Conservation (phyloP, 1,284 basidiomycete genomes). For the Cystobasidium slooffiae region DNA sequence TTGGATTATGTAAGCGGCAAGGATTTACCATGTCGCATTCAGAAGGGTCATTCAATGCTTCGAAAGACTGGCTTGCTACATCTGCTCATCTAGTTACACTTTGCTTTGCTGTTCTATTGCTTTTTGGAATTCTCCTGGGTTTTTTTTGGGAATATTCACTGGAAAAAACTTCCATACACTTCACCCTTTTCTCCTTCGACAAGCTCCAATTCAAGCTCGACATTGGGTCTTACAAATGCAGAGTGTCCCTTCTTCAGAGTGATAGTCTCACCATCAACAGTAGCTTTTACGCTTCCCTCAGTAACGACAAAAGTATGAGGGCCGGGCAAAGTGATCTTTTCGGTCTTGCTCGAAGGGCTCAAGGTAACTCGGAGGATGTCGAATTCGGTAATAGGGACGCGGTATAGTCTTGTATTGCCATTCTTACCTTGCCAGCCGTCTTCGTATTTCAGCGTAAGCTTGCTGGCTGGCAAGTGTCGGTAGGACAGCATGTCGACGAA, state of each 20-base stretch:
- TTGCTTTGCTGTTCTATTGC: background rate
- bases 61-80: no score
- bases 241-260: slow-evolving; percentile 44
- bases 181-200: slow-evolving; percentile 35
- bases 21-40: no score
- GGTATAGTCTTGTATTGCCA: slow-evolving; percentile 44
- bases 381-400: slow-evolving; percentile 49
- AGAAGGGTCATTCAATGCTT: no score
- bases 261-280: slow-evolving; percentile 35
- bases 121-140: no score
- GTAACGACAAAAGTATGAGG: slow-evolving; percentile 48
- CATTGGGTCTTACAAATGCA: slow-evolving; percentile 45
- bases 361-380: slow-evolving; percentile 28
- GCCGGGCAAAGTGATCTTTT: slow-evolving; percentile 45
- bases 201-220: slow-evolving; percentile 21
- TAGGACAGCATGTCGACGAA: slow-evolving; percentile 51
- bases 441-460: slow-evolving; percentile 45
- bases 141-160: no score
- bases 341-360: slow-evolving; percentile 8
- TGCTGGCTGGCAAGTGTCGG: slow-evolving; percentile 47
- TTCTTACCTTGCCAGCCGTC: slow-evolving; percentile 45
- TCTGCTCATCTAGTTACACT: no score
- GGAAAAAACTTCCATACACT: slow-evolving; percentile 50
- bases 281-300: slow-evolving; percentile 41
- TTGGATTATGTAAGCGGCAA: no score